phyloP scores from a whole-genome alignment of 148 eudicot species.

The Nyssa sinensis region DNA sequence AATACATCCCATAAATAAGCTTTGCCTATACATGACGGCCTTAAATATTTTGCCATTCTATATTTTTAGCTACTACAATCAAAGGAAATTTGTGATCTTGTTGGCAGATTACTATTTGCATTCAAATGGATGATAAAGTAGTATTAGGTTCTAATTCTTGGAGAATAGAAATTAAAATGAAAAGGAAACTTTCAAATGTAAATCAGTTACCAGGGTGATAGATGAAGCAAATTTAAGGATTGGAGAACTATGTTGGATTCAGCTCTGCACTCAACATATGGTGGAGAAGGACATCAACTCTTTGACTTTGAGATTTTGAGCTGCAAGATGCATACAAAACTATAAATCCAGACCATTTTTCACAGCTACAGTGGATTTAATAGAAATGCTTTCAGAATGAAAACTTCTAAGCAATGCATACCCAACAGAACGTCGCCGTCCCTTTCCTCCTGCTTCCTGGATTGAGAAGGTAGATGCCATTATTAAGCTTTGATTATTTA shows the following conservation, averaged over 20 bases:
- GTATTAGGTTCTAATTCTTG: neutral
- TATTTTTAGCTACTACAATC: too few relatives aligned
- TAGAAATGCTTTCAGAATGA: neutral
- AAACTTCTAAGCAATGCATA: slow-evolving; percentile 29
- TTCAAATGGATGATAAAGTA: neutral
- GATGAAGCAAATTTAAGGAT: slow-evolving; percentile 9
- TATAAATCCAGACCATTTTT: neutral
- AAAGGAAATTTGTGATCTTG: neutral
- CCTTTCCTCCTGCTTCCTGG: slow-evolving; percentile 43
- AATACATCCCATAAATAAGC: too few relatives aligned
- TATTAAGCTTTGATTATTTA: neutral
- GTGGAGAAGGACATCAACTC: slow-evolving; percentile 81
- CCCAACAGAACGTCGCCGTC: slow-evolving; percentile 53
- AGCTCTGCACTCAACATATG: slow-evolving; percentile 81
- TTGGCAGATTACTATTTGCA: neutral
- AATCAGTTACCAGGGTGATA: neutral
- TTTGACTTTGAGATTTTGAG: slow-evolving; percentile 65
- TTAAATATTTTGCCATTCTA: too few relatives aligned
- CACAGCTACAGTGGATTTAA: neutral
- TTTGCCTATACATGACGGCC: too few relatives aligned
- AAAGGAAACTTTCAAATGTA: neutral
- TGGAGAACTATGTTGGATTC: slow-evolving; percentile 31
- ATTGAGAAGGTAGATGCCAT: slow-evolving; percentile 9
- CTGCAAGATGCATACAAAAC: slow-evolving; percentile 35
- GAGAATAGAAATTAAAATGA: neutral